These are phyloP conservation scores for Chenopodium suecicum DNA, from an alignment of 148 eudicot genomes.

Conservation along the genomic window DNA sequence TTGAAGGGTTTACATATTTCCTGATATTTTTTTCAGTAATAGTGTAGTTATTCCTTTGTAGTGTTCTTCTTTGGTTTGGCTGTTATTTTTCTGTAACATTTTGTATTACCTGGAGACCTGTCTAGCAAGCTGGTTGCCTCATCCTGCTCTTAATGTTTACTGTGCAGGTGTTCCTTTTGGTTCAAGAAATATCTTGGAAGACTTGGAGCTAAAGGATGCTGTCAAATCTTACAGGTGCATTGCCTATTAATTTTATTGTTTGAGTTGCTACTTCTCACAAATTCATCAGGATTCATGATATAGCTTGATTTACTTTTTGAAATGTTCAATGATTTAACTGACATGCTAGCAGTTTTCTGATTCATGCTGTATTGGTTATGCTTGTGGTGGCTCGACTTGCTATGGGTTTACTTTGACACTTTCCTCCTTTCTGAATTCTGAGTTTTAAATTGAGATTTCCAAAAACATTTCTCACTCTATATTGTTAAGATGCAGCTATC, in stretches of 20 bases:
- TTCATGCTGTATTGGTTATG: background rate
- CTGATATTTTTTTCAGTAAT: background rate
- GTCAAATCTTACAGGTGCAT: conserved; percentile 76
- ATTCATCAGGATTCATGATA: background rate
- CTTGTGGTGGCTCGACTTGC: background rate
- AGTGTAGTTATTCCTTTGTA: background rate
- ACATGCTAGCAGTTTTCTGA: background rate
- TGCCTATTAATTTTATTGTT: background rate
- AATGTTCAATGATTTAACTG: background rate
- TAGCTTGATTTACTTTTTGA: background rate
- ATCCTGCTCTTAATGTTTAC: background rate
- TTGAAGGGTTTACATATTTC: background rate
- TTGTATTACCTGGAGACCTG: background rate
- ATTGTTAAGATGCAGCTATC: background rate
- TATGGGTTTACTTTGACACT: background rate
- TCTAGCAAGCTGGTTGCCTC: background rate
- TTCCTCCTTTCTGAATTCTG: background rate
- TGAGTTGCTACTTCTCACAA: background rate
- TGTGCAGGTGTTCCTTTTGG: conserved; percentile 71
- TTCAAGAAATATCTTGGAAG: conserved; percentile 87
- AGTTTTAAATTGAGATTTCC: background rate
- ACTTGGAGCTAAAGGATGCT: conserved; percentile 81
- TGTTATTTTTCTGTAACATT: background rate
- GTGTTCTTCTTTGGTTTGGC: background rate
- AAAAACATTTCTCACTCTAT: background rate